Evolutionary conservation across 305 asterid genomes (phyloP), one percentile per base, ranked within the genome.

Genomic region (Solanum aculeatissimum): DNA sequence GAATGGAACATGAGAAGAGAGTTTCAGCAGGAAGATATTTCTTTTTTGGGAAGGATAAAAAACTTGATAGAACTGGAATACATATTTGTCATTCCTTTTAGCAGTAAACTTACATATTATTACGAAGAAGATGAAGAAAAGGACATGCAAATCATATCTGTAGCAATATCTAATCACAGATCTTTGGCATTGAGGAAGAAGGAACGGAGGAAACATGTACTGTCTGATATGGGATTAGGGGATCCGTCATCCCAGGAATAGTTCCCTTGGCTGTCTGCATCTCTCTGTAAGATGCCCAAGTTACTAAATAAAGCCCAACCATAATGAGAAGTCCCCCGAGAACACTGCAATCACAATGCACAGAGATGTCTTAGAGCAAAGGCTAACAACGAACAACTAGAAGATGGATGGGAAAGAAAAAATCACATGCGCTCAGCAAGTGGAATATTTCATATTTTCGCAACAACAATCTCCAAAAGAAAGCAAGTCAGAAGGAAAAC

Each of bases 221-320:
- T 38, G 86, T 55, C 92, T 89, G 93, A 83, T 81, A 89, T 4
- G 96, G 86, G 42, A 89, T 79, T 32, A 90, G 90, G 6, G 95
- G 89, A 40, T 93, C 98, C 18, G 91, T 74, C n/a, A 91, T 74
- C 72, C 90, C 90, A 74, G 87, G 83, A 51, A 85, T 65, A 35
- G 66, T 87, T 78, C 90, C 91, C 16, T 16, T 54, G 42, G 87
- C 27, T 57, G 87, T 87, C 70, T 85, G 93, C 83, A 45, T 93
- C 79, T 92, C 98, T 86, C 90, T 86, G 84, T 90, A 83, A 8
- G 99, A 93, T 77, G 97, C 99, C 99, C 99, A 95, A 14, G 99
- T 96, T 72, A 96, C 98, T 95, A 93, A 63, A 91, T 95, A 97
- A 74, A 97, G 97, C 85, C 99, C 99, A 7, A 89, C 95, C 79